Base-by-base conservation (phyloP, 768 basidiomycete species). In the Phaeotremella skinneri region DNA sequence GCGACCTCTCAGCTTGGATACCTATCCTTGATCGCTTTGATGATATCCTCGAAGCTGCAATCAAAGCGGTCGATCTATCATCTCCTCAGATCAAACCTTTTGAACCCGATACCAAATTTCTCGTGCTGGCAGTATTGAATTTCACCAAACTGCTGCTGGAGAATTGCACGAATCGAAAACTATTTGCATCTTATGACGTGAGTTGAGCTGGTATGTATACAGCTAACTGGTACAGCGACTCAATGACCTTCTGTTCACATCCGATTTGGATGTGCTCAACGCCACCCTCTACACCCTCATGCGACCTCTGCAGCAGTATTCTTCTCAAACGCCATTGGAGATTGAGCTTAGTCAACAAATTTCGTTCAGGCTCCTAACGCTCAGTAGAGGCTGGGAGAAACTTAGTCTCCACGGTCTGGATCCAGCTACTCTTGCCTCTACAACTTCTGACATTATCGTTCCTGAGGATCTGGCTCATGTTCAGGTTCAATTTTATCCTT, bases 121-220 rank as follows among this genome's bases (percentile, higher is more conserved):
- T 85, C 2, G 75, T 97, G 13, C 84, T 86, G 62, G 86, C 88
- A 74, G 87, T 99, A 64, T 83, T 99, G 61, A 82, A 85, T 65
- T 92, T 99, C 64, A 86, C 91, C 79, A 83, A 89, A 62, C 79
- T 98, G 37, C 79, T 99, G 52, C 81, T 99, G 70, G 96, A 98
- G 79, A 96, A 97, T 76, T 94, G 92, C 48, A 99, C 96, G 39
- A 98, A 94, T 75, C 82, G 96, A 71, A 98, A 97, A 81, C 89
- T 92, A 58, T 99, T 87, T 79, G 86, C 84, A 60, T 94, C 91
- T 3, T 99, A 96, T 78, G 96, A 99, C 76, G 94, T 98, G 78
- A 78, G 91, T 81, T 6, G 13, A 14, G 14, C 23, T 23, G 2
- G 3, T 31, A 34, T 14, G 21, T 23, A 20, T 30, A 45, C 1